Evolutionary conservation across 371 early-diverging fungal genomes (phyloP).

Genomic region (Rhizopus microsporus): DNA sequence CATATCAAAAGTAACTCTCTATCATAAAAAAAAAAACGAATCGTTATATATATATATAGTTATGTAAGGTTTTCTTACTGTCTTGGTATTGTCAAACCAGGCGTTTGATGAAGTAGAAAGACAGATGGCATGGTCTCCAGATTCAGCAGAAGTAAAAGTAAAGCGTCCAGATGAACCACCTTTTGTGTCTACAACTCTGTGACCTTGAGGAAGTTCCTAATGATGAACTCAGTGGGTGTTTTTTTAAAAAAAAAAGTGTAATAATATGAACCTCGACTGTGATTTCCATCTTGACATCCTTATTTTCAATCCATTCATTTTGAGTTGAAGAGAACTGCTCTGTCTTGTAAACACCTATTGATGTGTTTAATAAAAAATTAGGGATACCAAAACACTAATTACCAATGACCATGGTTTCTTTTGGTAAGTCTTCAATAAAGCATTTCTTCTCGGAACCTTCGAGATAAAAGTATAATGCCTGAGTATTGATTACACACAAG

Average conservation of each 20-base stretch:
- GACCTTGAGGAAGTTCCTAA: constrained; percentile 59
- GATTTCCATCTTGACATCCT: constrained; percentile 69
- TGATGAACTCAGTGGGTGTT: too few species aligned
- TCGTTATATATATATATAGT: constrained; percentile 9
- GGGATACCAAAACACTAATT: constrained; percentile 10
- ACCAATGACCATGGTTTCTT: constrained; percentile 87
- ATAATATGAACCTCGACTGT: constrained; percentile 84
- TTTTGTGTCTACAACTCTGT: constrained; percentile 73
- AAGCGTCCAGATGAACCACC: constrained; percentile 75
- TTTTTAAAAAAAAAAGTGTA: too few species aligned
- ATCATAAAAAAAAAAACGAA: constrained; percentile 53
- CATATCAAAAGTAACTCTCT: constrained; percentile 73
- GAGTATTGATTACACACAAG: constrained; percentile 27
- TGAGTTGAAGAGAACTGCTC: constrained; percentile 74
- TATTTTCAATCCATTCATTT: constrained; percentile 72
- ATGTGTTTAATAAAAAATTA: neutral
- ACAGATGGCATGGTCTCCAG: constrained; percentile 92
- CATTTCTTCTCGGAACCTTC: constrained; percentile 88
- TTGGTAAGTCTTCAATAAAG: constrained; percentile 93
- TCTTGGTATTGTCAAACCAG: constrained; percentile 63
- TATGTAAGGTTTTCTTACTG: constrained; percentile 34
- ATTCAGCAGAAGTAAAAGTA: constrained; percentile 83
- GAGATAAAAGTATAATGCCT: constrained; percentile 87
- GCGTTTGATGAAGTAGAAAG: constrained; percentile 58
- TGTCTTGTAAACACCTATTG: constrained; percentile 76